These are phyloP conservation scores for Ophiostoma piceae DNA, from an alignment of 2,329 filamentous ascomycete genomes.

Conservation along the genomic window DNA sequence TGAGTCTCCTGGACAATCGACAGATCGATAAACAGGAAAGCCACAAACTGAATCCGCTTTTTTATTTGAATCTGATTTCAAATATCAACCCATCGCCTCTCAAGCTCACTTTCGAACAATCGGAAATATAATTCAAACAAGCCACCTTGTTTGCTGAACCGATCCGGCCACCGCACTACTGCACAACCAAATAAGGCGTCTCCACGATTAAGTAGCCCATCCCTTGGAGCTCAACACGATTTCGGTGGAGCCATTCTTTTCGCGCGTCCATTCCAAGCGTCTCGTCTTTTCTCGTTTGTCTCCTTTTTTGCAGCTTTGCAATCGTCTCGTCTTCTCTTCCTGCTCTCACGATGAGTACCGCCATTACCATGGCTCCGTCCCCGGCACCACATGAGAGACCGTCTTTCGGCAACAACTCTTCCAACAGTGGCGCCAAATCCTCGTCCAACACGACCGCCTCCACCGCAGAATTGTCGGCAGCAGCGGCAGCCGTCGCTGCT, in stretches of 20 bases:
- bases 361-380: slow-evolving; percentile 63
- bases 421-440: slow-evolving; percentile 9
- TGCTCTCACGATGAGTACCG: slow-evolving; percentile 56
- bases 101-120: neutral
- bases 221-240: slow-evolving; percentile 22
- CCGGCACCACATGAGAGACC: slow-evolving; percentile 61
- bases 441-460: slow-evolving; percentile 27
- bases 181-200: slow-evolving; percentile 18
- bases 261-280: slow-evolving; percentile 18
- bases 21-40: neutral
- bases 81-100: neutral
- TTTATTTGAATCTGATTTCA: neutral
- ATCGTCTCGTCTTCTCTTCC: neutral
- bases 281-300: slow-evolving; percentile 14
- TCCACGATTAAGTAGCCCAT: slow-evolving; percentile 22
- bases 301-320: slow-evolving; percentile 13
- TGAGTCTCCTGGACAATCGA: neutral
- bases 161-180: slow-evolving; percentile 17
- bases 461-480: slow-evolving; percentile 41
- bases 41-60: neutral
- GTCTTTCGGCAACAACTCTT: slow-evolving; percentile 40
- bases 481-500: slow-evolving; percentile 33
- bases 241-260: slow-evolving; percentile 20
- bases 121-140: neutral
- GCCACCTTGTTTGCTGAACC: neutral